phyloP scores from a whole-genome alignment of 2,329 filamentous ascomycete species.

The Chlorencoelia australis region DNA sequence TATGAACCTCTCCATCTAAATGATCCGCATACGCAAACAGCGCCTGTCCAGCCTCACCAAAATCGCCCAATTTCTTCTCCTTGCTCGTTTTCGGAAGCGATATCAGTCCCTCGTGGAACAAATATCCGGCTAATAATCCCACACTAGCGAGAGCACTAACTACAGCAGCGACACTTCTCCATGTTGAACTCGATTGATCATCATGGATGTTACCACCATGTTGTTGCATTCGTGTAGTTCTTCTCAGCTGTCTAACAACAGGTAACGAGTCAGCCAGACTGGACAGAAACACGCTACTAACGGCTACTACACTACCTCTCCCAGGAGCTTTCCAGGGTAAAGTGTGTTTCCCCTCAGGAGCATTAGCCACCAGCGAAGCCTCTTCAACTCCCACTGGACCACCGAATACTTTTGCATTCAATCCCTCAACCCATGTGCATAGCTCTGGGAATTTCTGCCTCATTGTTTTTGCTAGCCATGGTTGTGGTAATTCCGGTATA shows the following conservation, averaged over 20 bases:
- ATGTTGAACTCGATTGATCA: constrained; percentile 13
- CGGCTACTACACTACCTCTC: constrained; percentile 18
- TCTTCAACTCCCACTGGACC: constrained; percentile 19
- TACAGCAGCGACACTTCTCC: constrained; percentile 16
- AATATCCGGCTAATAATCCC: constrained; percentile 24
- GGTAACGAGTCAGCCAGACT: constrained; percentile 23
- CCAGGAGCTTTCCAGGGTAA: constrained; percentile 26
- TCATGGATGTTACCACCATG: constrained; percentile 18
- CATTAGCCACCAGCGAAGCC: constrained; percentile 16
- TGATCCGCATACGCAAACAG: constrained; percentile 17
- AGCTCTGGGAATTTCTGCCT: constrained; percentile 36
- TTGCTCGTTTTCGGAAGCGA: constrained; percentile 8
- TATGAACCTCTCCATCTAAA: constrained; percentile 13
- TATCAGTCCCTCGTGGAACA: constrained; percentile 26
- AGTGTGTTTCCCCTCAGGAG: constrained; percentile 9
- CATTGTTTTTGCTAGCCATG: constrained; percentile 52
- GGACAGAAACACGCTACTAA: constrained; percentile 21
- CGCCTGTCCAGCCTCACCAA: constrained; percentile 23
- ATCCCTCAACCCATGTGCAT: constrained; percentile 33
- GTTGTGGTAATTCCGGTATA: constrained; percentile 47
- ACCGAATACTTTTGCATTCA: constrained; percentile 31
- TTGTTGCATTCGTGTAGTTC: constrained; percentile 20
- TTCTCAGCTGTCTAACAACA: constrained; percentile 19
- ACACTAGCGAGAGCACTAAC: constrained; percentile 22
- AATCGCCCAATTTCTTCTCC: constrained; percentile 12